Base-by-base conservation (phyloP, 2,329 filamentous ascomycete genomes). In the Myrmaecium sp. region DNA sequence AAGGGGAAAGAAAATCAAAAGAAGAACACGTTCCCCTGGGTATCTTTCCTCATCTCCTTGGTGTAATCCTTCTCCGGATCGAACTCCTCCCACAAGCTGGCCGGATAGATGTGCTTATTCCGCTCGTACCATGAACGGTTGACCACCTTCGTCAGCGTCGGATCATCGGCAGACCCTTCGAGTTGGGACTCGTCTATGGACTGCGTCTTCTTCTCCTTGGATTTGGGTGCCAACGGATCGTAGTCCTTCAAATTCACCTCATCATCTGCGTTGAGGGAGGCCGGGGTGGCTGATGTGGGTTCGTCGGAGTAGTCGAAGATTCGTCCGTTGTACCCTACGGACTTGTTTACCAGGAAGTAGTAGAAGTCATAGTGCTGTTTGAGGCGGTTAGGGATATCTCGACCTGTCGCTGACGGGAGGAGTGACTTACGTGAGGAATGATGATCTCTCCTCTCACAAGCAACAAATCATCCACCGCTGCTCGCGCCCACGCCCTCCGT, bases 31-130 rank as follows among this genome's bases (percentile, higher is more conserved):
- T 98, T 98, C 8, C 89, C 89, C 29, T 82, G 74, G 8, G 68
- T 67, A 54, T 98, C 89, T 43, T 82, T 78, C 40, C 80, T 69
- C 20, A 84, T 68, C 38, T 80, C 71, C 36, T 62, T 66, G 43
- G 70, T 66, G 55, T 92, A 92, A 42, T 94, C 79, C 51, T 78
- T 80, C 33, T 81, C 80, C 1, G 83, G 77, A 38, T 93, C 84
- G 49, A 92, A 98, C 35, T 92, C 79, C 41, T 84, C 81, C 89
- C 89, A 98, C 24, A 86, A 68, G 47, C 81, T 95, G 12, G 86
- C 86, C 0, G 89, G 89, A 49, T 86, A 98, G 31, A 98, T 95
- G 52, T 98, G 89, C 55, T 95, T 98, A 50, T 95, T 94, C 44
- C 74, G 70, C 58, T 94, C 83, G 49, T 94, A 98, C 89, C 89